Conservation (phyloP, 495 filamentous ascomycete genomes). For the Aspergillus nidulans region DNA sequence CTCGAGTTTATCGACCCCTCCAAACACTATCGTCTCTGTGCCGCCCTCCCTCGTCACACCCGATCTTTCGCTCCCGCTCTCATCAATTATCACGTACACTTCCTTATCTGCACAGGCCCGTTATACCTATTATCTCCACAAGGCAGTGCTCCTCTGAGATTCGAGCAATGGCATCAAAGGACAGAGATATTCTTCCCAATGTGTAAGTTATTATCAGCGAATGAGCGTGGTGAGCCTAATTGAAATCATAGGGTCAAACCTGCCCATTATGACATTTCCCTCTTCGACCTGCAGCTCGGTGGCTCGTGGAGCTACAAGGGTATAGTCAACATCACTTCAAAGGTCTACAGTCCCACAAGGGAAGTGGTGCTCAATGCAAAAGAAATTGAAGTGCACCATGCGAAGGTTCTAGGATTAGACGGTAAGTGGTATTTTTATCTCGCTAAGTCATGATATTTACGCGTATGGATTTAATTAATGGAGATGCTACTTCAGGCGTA, state of each 20-base stretch:
- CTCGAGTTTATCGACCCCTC: conserved; percentile 23
- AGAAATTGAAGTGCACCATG: conserved; percentile 39
- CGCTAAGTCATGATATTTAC: background rate
- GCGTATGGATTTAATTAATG: conserved; percentile 9
- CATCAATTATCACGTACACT: conserved; percentile 20
- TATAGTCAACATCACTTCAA: conserved; percentile 59
- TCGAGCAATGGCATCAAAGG: conserved; percentile 42
- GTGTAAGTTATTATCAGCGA: conserved; percentile 31
- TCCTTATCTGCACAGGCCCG: conserved; percentile 16
- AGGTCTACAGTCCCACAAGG: conserved; percentile 57
- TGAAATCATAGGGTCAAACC: conserved; percentile 63
- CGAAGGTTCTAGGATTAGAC: conserved; percentile 30
- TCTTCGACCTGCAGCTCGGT: conserved; percentile 71
- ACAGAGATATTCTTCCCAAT: conserved; percentile 51
- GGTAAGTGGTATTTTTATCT: conserved; percentile 17
- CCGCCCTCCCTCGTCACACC: conserved; percentile 14
- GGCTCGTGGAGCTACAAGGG: conserved; percentile 79
- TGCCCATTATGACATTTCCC: conserved; percentile 75
- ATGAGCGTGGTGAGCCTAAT: background rate
- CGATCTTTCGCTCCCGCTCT: conserved; percentile 23
- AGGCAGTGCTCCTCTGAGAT: conserved; percentile 38
- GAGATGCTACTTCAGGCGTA: conserved; percentile 19
- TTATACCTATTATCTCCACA: conserved; percentile 12
- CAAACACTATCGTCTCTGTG: conserved; percentile 21
- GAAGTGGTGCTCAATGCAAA: conserved; percentile 70